A percentile compares a stretch with the other conserved stretches of the same genome.
These are phyloP conservation scores for Fennellomyces sp. DNA, from an alignment of 371 early-diverging fungal genomes.

Conservation along the genomic window DNA sequence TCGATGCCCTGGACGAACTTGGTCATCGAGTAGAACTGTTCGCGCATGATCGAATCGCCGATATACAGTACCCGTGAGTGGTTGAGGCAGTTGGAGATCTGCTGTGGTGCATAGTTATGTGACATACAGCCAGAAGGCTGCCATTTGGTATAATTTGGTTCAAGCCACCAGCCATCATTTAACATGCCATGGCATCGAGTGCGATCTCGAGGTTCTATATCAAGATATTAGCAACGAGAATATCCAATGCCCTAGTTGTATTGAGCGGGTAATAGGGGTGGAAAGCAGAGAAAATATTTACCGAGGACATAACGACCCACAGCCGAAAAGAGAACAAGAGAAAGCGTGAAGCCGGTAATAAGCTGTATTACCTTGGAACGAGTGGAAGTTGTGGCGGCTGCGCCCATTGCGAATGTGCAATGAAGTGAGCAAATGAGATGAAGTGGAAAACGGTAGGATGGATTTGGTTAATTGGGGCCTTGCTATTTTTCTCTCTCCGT, in stretches of 20 bases:
- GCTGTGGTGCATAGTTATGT: slow-evolving; percentile 44
- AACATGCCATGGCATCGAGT: slow-evolving; percentile 49
- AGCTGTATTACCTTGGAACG: slow-evolving; percentile 20
- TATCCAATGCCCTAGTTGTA: neutral
- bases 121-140: slow-evolving; percentile 66
- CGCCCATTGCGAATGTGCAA: slow-evolving; percentile 11
- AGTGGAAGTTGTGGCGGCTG: slow-evolving; percentile 9
- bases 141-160: slow-evolving; percentile 49
- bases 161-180: slow-evolving; percentile 56
- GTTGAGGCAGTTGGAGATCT: slow-evolving; percentile 48
- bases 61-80: slow-evolving; percentile 56
- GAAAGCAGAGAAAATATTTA: no score
- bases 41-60: slow-evolving; percentile 70
- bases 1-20: slow-evolving; percentile 36
- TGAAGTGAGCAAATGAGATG: neutral
- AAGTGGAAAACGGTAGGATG: no score
- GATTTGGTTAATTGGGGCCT: neutral
- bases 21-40: slow-evolving; percentile 60
- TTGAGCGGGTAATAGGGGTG: neutral
- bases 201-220: slow-evolving; percentile 28
- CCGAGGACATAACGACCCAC: slow-evolving; percentile 7
- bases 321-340: slow-evolving; percentile 5
- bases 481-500: slow-evolving; percentile 3
- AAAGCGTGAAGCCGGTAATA: slow-evolving; percentile 11
- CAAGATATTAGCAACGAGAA: neutral